Conservation (phyloP, 805 yeast species). For the Saturnispora sekii region DNA sequence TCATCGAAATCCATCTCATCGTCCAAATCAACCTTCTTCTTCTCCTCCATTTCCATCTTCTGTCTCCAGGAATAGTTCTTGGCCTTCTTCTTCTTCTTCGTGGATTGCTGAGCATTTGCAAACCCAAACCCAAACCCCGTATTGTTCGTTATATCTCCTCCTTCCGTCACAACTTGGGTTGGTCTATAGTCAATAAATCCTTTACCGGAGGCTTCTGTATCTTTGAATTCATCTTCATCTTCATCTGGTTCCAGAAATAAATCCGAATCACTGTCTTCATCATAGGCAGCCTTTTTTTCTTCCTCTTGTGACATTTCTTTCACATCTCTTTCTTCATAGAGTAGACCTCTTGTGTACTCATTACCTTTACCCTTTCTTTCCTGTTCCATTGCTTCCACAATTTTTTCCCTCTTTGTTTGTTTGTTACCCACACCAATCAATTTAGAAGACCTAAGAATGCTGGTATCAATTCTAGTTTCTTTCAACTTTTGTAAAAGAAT, state of each 20-base stretch:
- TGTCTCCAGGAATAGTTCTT: constrained; percentile 72
- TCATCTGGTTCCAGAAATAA: constrained; percentile 5
- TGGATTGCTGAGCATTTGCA: constrained; percentile 33
- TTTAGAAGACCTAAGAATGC: constrained; percentile 61
- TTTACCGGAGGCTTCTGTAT: constrained; percentile 29
- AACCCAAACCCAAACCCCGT: constrained; percentile 66
- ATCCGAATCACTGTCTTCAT: constrained; percentile 18
- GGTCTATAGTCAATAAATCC: constrained; percentile 67
- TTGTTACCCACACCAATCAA: constrained; percentile 60
- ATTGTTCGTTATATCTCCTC: constrained; percentile 31
- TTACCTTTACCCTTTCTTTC: constrained; percentile 66
- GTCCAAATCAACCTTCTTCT: constrained; percentile 34
- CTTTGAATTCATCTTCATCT: constrained; percentile 16
- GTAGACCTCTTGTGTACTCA: constrained; percentile 48
- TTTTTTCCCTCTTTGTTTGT: constrained; percentile 54
- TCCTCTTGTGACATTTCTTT: constrained; percentile 31
- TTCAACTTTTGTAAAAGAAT: constrained; percentile 63
- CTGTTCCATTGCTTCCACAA: constrained; percentile 63
- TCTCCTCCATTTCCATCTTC: constrained; percentile 39
- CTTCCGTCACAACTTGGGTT: constrained; percentile 26
- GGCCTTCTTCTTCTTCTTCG: constrained; percentile 37
- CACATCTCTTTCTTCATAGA: constrained; percentile 61
- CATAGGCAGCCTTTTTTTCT: constrained; percentile 25
- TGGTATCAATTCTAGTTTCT: constrained; percentile 60
- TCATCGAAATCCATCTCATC: constrained; percentile 53